Conservation (phyloP, 2,329 filamentous ascomycete genomes). For the Aspergillus nomiae region DNA sequence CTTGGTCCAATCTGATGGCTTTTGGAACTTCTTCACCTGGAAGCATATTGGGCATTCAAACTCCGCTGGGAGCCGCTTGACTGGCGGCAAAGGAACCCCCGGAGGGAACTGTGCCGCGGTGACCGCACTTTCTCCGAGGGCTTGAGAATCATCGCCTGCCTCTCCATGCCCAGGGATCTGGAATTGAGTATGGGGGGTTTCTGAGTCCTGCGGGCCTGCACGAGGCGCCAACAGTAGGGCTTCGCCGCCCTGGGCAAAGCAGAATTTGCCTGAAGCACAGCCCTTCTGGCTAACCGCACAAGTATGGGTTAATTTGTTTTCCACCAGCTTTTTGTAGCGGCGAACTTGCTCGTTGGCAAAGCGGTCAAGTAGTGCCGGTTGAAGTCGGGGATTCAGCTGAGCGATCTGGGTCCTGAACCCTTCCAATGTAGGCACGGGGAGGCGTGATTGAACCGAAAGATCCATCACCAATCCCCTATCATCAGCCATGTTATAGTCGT, state of each 20-base stretch:
- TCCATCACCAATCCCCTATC: constrained; percentile 65
- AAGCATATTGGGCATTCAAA: constrained; percentile 92
- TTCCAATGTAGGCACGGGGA: constrained; percentile 70
- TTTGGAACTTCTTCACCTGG: constrained; percentile 79
- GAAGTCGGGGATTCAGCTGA: constrained; percentile 72
- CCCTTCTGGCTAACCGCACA: constrained; percentile 57
- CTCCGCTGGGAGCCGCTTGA: constrained; percentile 74
- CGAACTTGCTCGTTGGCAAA: constrained; percentile 79
- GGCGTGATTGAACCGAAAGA: constrained; percentile 63
- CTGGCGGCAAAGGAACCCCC: constrained; percentile 81
- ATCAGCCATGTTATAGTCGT: constrained; percentile 59
- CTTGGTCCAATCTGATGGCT: constrained; percentile 96
- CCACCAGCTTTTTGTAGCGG: constrained; percentile 76
- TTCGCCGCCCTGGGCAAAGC: constrained; percentile 68
- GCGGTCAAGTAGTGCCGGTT: constrained; percentile 71
- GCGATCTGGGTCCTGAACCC: constrained; percentile 77
- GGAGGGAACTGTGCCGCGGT: constrained; percentile 73
- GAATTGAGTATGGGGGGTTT: constrained; percentile 57
- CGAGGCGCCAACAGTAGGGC: constrained; percentile 63
- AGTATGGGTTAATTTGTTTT: constrained; percentile 69
- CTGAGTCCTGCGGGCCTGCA: constrained; percentile 55
- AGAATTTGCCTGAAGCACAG: constrained; percentile 65
- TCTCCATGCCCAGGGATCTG: constrained; percentile 57
- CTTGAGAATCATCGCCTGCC: constrained; percentile 67
- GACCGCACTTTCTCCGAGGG: constrained; percentile 67